Percentiles rank a stretch among this genome's conserved stretches.
phyloP scores from a whole-genome alignment of 192 early-diverging fungal genomes.

The Dissophora ornata region DNA sequence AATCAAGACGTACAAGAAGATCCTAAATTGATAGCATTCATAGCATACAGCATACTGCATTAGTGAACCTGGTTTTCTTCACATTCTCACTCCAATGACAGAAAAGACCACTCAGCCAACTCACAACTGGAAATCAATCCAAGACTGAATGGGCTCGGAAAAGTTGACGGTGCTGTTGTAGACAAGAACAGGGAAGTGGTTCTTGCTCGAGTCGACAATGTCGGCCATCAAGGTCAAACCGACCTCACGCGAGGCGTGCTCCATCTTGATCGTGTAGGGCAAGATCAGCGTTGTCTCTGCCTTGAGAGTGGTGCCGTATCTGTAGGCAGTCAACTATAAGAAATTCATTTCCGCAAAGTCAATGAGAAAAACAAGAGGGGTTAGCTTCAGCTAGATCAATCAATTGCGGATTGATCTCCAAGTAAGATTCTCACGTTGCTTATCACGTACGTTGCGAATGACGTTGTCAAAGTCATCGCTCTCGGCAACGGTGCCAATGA shows the following conservation, averaged over 20 bases:
- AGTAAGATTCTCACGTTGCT: no score
- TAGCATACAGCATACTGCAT: no score
- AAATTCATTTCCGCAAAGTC: background rate
- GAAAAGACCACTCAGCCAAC: background rate
- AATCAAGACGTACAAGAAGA: constrained; percentile 52
- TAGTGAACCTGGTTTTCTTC: no score
- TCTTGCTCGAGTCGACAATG: constrained; percentile 48
- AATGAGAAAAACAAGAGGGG: background rate
- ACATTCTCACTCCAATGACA: background rate
- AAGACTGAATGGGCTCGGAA: constrained; percentile 45
- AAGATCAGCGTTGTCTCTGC: constrained; percentile 43
- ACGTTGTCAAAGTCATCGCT: constrained; percentile 37
- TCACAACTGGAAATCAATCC: constrained; percentile 52
- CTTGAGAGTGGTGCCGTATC: constrained; percentile 49
- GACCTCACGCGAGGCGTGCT: constrained; percentile 44
- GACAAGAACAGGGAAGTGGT: constrained; percentile 47
- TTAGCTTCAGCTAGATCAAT: background rate
- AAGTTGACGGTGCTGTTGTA: constrained; percentile 53
- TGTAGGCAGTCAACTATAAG: constrained; percentile 45
- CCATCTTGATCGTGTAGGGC: constrained; percentile 50
- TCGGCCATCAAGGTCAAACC: constrained; percentile 52
- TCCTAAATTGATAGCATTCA: no score
- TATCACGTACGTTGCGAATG: constrained; percentile 49
- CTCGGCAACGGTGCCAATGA: constrained; percentile 44
- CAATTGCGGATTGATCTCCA: no score